Conservation (phyloP, 2,329 filamentous ascomycete species). For the Colletotrichum graminicola region DNA sequence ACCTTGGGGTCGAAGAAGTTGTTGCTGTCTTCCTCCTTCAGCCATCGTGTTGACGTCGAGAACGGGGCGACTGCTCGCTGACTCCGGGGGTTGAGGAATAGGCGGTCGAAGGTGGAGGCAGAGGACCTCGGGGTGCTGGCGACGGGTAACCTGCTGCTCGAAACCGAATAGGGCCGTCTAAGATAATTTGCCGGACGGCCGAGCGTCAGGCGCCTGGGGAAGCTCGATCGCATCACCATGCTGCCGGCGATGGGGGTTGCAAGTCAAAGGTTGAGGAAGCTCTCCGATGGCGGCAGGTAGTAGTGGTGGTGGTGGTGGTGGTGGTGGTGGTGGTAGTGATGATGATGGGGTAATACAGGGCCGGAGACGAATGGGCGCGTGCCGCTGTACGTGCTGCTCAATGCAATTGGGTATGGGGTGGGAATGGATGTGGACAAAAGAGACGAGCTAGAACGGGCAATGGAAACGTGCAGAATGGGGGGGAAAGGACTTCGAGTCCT, state of each 20-base stretch:
- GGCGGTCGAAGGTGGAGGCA: constrained; percentile 48
- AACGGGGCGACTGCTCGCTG: constrained; percentile 51
- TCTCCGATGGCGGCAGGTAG: constrained; percentile 31
- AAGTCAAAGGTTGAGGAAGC: constrained; percentile 16
- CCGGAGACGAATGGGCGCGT: constrained; percentile 11
- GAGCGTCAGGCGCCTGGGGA: constrained; percentile 55
- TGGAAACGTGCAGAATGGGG: constrained; percentile 7
- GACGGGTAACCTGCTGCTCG: constrained; percentile 38
- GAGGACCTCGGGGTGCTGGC: constrained; percentile 38
- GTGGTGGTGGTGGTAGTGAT: constrained; percentile 7
- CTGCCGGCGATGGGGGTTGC: constrained; percentile 24
- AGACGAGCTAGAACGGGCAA: constrained; percentile 25
- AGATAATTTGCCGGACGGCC: constrained; percentile 50
- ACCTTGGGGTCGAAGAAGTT: constrained; percentile 65
- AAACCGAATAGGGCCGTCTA: constrained; percentile 45
- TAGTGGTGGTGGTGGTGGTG: constrained; percentile 17
- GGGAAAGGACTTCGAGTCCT: constrained; percentile 30
- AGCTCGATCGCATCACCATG: constrained; percentile 58
- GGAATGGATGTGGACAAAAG: not conserved
- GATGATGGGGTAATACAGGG: constrained; percentile 12
- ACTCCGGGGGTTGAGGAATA: constrained; percentile 48
- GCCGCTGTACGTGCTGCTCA: not conserved
- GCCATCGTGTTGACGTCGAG: constrained; percentile 51
- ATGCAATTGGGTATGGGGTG: not conserved
- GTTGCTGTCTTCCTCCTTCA: constrained; percentile 54